phyloP scores from a whole-genome alignment of 2,329 filamentous ascomycete species.

The Gyromitra esculenta region DNA sequence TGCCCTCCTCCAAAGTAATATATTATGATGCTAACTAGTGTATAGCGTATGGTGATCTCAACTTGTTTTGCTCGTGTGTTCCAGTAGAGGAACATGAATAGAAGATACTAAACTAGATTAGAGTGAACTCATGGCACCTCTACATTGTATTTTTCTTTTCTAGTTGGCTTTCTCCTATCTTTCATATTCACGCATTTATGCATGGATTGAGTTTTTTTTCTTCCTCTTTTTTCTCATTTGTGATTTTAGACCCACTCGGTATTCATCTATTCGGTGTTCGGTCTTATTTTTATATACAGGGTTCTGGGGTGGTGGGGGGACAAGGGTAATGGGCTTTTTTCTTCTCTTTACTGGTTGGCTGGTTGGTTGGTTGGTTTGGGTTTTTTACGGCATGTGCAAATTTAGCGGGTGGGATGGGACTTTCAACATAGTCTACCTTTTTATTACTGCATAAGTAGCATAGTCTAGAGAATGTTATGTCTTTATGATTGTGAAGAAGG shows the following conservation, averaged over 20 bases:
- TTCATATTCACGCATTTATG: constrained; percentile 3
- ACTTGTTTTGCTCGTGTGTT: constrained; percentile 93
- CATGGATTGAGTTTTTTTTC: constrained; percentile 12
- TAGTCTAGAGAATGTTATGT: constrained; percentile 29
- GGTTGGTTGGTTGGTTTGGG: constrained; percentile 15
- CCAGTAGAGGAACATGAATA: constrained; percentile 67
- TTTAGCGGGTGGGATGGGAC: constrained; percentile 24
- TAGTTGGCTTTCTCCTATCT: background rate
- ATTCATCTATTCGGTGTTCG: constrained; percentile 55
- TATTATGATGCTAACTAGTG: constrained; percentile 56
- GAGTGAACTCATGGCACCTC: background rate
- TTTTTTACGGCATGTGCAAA: constrained; percentile 17
- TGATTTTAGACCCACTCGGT: constrained; percentile 50
- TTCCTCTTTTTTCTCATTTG: constrained; percentile 6
- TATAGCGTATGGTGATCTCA: constrained; percentile 84
- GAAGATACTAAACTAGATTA: constrained; percentile 9
- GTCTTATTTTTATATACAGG: constrained; percentile 41
- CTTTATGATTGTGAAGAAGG: background rate
- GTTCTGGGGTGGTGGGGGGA: background rate
- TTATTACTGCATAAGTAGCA: constrained; percentile 23
- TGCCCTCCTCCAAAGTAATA: background rate
- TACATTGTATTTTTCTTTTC: constrained; percentile 5
- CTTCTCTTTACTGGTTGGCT: background rate
- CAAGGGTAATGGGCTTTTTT: background rate
- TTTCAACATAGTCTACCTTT: constrained; percentile 51